Evolutionary conservation across 73 alveolate species (phyloP).

Genomic region (Paramecium caudatum): DNA sequence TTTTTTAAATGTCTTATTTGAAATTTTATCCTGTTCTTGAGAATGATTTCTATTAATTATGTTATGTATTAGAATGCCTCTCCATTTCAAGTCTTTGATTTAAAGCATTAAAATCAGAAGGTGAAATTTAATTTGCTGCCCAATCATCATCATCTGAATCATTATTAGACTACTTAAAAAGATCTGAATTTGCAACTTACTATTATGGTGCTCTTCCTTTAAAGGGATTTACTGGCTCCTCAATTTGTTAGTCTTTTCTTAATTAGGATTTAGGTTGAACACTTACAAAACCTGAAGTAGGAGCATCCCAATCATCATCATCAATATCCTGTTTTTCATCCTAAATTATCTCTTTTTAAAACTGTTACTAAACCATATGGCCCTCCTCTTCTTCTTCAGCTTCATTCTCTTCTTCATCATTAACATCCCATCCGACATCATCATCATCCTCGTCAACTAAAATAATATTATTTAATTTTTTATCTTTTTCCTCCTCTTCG

Average conservation of each 20-base stretch:
- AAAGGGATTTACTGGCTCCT: conserved; percentile 42
- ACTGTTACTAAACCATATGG: not conserved
- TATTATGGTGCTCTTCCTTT: not conserved
- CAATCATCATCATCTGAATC: conserved; percentile 60
- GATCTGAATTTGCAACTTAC: conserved; percentile 23
- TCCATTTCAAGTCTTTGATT: conserved; percentile 53
- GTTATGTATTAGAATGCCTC: not conserved
- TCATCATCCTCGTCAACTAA: conserved; percentile 35
- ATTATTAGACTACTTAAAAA: not conserved
- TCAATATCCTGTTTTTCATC: conserved; percentile 43
- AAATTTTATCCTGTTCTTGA: conserved; percentile 31
- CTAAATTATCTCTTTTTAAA: conserved; percentile 9
- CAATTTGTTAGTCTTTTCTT: conserved; percentile 47
- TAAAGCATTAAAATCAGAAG: conserved; percentile 9
- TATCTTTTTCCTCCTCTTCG: not conserved
- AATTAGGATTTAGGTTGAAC: conserved; percentile 27
- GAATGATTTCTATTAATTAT: not conserved
- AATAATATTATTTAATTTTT: conserved; percentile 12
- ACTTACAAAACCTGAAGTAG: conserved; percentile 51
- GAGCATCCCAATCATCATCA: conserved; percentile 69
- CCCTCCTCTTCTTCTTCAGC: not conserved
- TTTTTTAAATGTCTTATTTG: not conserved
- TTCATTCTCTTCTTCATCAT: not conserved
- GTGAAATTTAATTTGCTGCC: conserved; percentile 47
- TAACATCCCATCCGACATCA: conserved; percentile 43